phyloP scores from a whole-genome alignment of 768 basidiomycete species.

The Gyrodon lividus region DNA sequence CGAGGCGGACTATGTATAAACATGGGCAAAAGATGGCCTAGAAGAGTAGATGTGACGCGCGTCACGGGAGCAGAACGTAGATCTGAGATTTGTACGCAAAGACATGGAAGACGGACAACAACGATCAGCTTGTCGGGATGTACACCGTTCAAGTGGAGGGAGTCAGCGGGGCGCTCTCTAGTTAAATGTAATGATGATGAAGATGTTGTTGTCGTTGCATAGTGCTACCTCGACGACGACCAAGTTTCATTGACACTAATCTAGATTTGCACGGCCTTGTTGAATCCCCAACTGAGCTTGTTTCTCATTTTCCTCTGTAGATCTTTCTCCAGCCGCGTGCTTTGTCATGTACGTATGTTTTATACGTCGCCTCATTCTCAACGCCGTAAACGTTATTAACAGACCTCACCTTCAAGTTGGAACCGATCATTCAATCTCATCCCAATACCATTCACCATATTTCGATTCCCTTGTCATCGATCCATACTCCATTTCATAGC shows the following conservation, averaged over 20 bases:
- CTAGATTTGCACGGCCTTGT: not conserved
- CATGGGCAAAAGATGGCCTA: slow-evolving; percentile 13
- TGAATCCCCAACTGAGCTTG: slow-evolving; percentile 1
- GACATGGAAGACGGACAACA: not conserved
- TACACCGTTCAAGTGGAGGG: no score
- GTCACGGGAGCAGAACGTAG: slow-evolving; percentile 19
- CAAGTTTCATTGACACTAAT: not conserved
- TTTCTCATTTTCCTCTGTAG: slow-evolving; percentile 4
- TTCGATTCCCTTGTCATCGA: slow-evolving; percentile 12
- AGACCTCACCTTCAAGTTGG: slow-evolving; percentile 15
- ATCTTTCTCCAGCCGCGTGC: slow-evolving; percentile 9
- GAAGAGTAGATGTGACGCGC: slow-evolving; percentile 11
- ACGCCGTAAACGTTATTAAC: slow-evolving; percentile 31
- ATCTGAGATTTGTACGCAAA: slow-evolving; percentile 17
- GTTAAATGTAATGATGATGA: no score
- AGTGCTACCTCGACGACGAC: not conserved
- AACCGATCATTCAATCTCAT: slow-evolving; percentile 30
- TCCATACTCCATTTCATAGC: slow-evolving; percentile 18
- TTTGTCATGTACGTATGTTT: slow-evolving; percentile 25
- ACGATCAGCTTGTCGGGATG: no score
- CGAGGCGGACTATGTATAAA: slow-evolving; percentile 2
- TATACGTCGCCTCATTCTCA: slow-evolving; percentile 16
- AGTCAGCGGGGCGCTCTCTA: not conserved
- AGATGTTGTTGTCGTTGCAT: no score
- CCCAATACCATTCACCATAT: slow-evolving; percentile 18